A percentile compares a stretch with the other conserved stretches of the same genome.
Evolutionary conservation across 805 yeast genomes (phyloP).

Genomic region (Yarrowia divulgata): DNA sequence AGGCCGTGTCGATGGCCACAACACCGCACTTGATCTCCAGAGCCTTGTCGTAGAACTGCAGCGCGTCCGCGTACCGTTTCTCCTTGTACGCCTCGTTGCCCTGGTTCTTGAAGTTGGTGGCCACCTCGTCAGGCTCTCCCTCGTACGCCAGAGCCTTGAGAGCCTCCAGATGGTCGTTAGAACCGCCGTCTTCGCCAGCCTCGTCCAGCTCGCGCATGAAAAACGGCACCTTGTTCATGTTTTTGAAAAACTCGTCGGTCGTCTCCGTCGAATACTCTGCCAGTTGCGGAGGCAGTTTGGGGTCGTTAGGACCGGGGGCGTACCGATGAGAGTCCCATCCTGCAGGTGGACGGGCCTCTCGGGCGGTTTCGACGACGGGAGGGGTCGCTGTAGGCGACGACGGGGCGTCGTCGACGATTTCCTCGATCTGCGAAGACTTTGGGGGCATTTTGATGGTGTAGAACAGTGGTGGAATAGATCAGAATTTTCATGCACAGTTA

Average conservation of each 20-base stretch:
- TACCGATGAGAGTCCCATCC: constrained; percentile 50
- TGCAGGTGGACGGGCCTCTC: background rate
- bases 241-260: constrained; percentile 77
- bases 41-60: constrained; percentile 80
- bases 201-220: constrained; percentile 90
- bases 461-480: background rate
- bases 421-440: constrained; percentile 8
- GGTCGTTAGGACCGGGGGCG: constrained; percentile 64
- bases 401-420: constrained; percentile 7
- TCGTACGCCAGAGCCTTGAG: constrained; percentile 90
- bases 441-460: constrained; percentile 9
- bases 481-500: background rate
- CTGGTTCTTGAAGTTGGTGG: constrained; percentile 86
- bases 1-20: constrained; percentile 62
- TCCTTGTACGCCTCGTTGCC: constrained; percentile 86
- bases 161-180: constrained; percentile 79
- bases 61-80: constrained; percentile 77
- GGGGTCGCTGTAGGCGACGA: background rate
- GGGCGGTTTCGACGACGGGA: background rate
- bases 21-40: constrained; percentile 70
- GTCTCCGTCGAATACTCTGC: constrained; percentile 55
- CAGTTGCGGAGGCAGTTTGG: constrained; percentile 84
- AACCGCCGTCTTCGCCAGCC: constrained; percentile 67
- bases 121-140: constrained; percentile 93
- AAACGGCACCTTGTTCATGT: constrained; percentile 84